Conservation (phyloP, 192 early-diverging fungal species). For the Mortierella antarctica region DNA sequence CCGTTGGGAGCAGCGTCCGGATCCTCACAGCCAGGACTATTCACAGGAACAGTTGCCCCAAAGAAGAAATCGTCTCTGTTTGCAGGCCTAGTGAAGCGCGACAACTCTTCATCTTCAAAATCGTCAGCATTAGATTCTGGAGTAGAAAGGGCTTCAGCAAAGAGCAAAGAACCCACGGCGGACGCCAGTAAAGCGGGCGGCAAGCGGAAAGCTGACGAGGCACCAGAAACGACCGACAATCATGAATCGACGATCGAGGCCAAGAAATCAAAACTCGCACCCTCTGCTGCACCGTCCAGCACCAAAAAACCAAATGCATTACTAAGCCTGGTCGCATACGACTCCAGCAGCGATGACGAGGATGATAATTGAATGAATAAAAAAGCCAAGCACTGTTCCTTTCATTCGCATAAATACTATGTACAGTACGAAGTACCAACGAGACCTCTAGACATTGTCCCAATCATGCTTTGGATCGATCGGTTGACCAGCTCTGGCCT, state of each 20-base stretch:
- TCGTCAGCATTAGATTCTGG: background rate
- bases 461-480: slow-evolving; percentile 42
- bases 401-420: no score
- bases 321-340: slow-evolving; percentile 41
- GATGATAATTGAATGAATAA: slow-evolving; percentile 5
- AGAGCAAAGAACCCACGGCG: background rate
- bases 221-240: background rate
- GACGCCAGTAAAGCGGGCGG: background rate
- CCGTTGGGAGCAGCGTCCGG: background rate
- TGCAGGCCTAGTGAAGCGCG: slow-evolving; percentile 31
- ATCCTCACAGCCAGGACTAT: background rate
- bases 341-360: slow-evolving; percentile 43
- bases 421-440: no score
- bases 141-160: background rate
- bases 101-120: slow-evolving; percentile 3
- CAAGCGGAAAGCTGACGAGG: slow-evolving; percentile 26
- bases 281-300: background rate
- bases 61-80: slow-evolving; percentile 33
- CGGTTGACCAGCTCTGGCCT: background rate
- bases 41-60: background rate
- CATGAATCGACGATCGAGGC: background rate
- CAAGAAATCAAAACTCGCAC: slow-evolving; percentile 19
- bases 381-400: no score
- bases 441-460: slow-evolving; percentile 8
- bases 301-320: slow-evolving; percentile 35